Base-by-base conservation (phyloP, 2,329 filamentous ascomycete species). In the Helotiales sp. region DNA sequence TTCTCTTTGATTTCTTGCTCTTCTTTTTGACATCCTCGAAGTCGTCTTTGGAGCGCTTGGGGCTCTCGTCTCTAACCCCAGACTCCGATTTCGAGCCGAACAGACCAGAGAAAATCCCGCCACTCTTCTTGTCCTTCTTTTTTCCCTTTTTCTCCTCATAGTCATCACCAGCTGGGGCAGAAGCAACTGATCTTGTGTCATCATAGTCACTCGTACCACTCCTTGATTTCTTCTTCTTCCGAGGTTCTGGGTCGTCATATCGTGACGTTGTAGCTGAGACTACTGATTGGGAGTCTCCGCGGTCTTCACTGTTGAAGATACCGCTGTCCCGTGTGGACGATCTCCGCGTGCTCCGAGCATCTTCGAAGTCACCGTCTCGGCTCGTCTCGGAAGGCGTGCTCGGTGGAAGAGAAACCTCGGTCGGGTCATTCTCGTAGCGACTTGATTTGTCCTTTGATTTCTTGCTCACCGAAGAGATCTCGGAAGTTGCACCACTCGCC, bases 131-230 rank as follows among this genome's bases (percentile, higher is more conserved):
- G 15, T 75, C 73, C 34, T 85, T 70, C 60, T 71, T 70, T 75
- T 79, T 63, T 76, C 80, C 72, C 75, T 79, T 71, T 49, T 71
- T 73, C 37, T 79, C 75, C 32, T 78, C 78, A 54, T 74, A 76
- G 37, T 74, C 71, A 61, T 75, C 71, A 17, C 74, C 75, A 15
- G 74, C 75, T 32, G 81, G 81, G 26, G 82, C 79, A 34, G 85
- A 84, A 24, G 77, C 74, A n/a, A 79, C 75, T 17, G 82, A 85
- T 72, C 81, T 83, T 24, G 79, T 73, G 68, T 85, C 84, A 40
- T 86, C 82, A 45, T 79, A 79, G 22, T 85, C 83, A 28, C 75
- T 76, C 47, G 79, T 80, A 55, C 77, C 78, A 49, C 75, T 78
- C 64, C 79, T 78, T 67, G 77, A 77, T 58, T 82, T 81, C 45